Percentiles rank a stretch among this genome's conserved stretches.
phyloP scores from a whole-genome alignment of 805 yeast species.

The Hanseniaspora pseudoguilliermondii region DNA sequence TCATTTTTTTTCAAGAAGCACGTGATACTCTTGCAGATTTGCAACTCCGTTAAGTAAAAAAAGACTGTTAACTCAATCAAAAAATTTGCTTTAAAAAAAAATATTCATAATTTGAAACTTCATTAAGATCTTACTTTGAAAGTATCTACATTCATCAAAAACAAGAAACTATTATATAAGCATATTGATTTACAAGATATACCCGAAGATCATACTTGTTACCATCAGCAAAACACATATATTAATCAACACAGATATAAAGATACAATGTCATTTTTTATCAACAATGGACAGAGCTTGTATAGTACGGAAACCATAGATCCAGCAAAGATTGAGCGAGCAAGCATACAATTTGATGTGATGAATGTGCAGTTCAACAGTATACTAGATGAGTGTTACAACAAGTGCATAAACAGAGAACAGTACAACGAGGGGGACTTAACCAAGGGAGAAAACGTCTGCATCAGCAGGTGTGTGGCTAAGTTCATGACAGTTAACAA shows the following conservation, averaged over 20 bases:
- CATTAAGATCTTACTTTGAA: too few relatives aligned
- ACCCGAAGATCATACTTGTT: too few relatives aligned
- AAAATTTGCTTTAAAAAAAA: too few relatives aligned
- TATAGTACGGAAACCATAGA: constrained; percentile 30
- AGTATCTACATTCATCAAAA: too few relatives aligned
- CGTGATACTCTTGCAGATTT: too few relatives aligned
- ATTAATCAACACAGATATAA: neutral
- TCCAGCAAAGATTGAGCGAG: constrained; percentile 47
- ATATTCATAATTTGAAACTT: too few relatives aligned
- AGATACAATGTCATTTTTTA: constrained; percentile 49
- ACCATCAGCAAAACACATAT: too few relatives aligned
- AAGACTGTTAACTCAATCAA: too few relatives aligned
- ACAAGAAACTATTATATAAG: too few relatives aligned
- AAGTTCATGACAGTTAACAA: constrained; percentile 68
- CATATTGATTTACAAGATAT: too few relatives aligned
- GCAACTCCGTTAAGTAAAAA: too few relatives aligned
- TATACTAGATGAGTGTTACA: constrained; percentile 48
- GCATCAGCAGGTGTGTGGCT: constrained; percentile 75
- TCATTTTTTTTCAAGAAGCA: too few relatives aligned
- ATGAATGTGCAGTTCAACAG: constrained; percentile 42
- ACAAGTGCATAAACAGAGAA: constrained; percentile 65
- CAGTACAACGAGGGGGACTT: constrained; percentile 77
- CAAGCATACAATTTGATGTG: constrained; percentile 57
- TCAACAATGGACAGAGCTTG: constrained; percentile 22
- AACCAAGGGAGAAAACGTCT: constrained; percentile 69